phyloP scores from a whole-genome alignment of 1,139 yeast species.

The Geotrichum histeridarum region DNA sequence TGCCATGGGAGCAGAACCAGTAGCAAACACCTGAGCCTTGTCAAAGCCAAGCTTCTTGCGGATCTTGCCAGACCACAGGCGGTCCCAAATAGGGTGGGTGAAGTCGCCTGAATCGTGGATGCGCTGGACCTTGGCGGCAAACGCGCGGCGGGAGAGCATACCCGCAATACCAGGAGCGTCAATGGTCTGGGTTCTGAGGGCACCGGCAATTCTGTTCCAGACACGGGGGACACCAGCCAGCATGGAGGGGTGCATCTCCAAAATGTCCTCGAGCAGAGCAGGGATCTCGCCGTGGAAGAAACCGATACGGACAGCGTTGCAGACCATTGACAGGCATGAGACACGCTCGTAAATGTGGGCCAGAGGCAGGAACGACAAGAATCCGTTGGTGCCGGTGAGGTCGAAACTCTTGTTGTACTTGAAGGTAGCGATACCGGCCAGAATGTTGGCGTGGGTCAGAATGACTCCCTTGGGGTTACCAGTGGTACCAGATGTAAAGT shows the following conservation, averaged over 20 bases:
- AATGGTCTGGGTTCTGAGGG: constrained; percentile 40
- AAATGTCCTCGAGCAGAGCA: constrained; percentile 53
- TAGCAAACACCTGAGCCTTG: constrained; percentile 42
- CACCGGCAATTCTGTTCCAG: constrained; percentile 56
- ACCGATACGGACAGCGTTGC: constrained; percentile 39
- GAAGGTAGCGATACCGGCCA: constrained; percentile 45
- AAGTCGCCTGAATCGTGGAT: constrained; percentile 39
- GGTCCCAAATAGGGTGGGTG: constrained; percentile 44
- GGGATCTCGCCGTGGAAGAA: constrained; percentile 46
- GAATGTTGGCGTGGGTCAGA: constrained; percentile 50
- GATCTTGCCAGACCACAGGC: constrained; percentile 48
- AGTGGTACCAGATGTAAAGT: constrained; percentile 76
- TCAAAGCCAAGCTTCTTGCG: constrained; percentile 56
- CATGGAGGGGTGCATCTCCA: constrained; percentile 49
- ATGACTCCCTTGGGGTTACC: constrained; percentile 75
- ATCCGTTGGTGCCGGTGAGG: constrained; percentile 27
- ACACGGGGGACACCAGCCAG: constrained; percentile 63
- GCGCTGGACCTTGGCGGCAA: constrained; percentile 39
- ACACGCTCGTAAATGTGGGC: constrained; percentile 65
- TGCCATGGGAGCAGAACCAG: constrained; percentile 76
- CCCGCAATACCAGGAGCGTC: constrained; percentile 21
- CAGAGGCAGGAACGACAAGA: constrained; percentile 51
- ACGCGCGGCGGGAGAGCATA: constrained; percentile 36
- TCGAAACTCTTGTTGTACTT: constrained; percentile 24
- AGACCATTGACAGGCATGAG: constrained; percentile 24